These are phyloP conservation scores for Trichoderma polysporum DNA, from an alignment of 2,329 filamentous ascomycete genomes.

Conservation along the genomic window DNA sequence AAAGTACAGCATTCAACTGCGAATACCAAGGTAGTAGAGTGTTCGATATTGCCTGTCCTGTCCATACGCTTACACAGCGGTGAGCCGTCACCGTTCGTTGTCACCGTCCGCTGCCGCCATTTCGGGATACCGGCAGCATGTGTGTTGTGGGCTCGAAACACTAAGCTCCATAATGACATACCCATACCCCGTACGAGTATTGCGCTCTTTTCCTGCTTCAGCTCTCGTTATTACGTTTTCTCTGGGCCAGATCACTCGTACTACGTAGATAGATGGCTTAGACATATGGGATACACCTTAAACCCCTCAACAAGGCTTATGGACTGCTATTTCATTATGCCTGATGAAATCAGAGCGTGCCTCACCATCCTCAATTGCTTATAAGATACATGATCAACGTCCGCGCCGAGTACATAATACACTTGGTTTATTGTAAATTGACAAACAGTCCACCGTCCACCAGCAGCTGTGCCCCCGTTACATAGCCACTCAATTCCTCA, in stretches of 20 bases:
- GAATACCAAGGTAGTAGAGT: background rate
- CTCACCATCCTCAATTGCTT: background rate
- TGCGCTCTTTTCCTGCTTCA: background rate
- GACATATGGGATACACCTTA: background rate
- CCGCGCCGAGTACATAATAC: background rate
- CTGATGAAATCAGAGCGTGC: background rate
- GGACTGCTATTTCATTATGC: too few species aligned
- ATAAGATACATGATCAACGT: background rate
- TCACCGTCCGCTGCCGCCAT: background rate
- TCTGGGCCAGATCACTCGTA: background rate
- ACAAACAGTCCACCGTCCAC: constrained; percentile 91
- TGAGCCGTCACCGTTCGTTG: background rate
- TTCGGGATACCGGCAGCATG: background rate
- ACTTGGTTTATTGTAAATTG: constrained; percentile 65
- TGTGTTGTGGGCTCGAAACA: background rate
- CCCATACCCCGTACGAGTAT: background rate
- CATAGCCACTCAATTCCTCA: constrained; percentile 74
- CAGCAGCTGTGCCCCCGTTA: constrained; percentile 78
- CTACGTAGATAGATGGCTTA: background rate
- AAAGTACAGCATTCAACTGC: background rate
- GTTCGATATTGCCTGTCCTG: background rate
- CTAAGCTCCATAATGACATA: constrained; percentile 16
- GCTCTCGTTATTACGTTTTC: background rate
- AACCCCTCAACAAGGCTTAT: background rate
- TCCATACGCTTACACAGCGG: background rate